phyloP scores from a whole-genome alignment of 1,139 yeast species.

The Candida glucosophila region DNA sequence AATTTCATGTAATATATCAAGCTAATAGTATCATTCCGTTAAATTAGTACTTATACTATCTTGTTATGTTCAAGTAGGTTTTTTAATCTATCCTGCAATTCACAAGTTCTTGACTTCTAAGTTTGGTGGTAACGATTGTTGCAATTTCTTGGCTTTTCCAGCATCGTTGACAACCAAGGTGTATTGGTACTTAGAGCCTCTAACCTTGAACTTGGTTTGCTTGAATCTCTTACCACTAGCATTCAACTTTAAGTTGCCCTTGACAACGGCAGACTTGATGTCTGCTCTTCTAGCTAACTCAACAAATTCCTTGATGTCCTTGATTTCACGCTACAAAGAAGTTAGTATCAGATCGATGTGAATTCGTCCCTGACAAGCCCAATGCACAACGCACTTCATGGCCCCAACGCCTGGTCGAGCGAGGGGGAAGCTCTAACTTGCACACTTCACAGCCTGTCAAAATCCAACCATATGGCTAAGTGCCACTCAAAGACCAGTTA shows the following conservation, averaged over 20 bases:
- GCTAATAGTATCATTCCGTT: constrained; percentile 9
- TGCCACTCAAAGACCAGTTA: too few relatives aligned
- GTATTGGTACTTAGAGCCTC: constrained; percentile 93
- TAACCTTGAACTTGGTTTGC: constrained; percentile 98
- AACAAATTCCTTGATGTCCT: constrained; percentile 96
- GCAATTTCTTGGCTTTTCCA: constrained; percentile 96
- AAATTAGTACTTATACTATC: constrained; percentile 6
- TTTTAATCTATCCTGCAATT: too few relatives aligned
- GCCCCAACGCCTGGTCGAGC: too few relatives aligned
- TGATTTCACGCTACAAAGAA: constrained; percentile 63
- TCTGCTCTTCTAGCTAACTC: constrained; percentile 97
- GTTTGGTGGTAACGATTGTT: constrained; percentile 96
- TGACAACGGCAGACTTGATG: constrained; percentile 87
- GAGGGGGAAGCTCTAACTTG: too few relatives aligned
- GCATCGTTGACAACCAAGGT: constrained; percentile 94
- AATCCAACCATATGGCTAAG: too few relatives aligned
- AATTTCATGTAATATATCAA: constrained; percentile 4
- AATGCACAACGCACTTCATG: too few relatives aligned
- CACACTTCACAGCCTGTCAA: too few relatives aligned
- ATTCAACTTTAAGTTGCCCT: constrained; percentile 80
- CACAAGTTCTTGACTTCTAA: constrained; percentile 68
- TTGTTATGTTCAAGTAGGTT: constrained; percentile 2
- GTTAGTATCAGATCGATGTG: constrained; percentile 15
- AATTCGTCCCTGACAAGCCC: too few relatives aligned
- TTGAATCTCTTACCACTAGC: constrained; percentile 79